Evolutionary conservation across 306 rosid genomes (phyloP).

Genomic region (Cyclanthera cordifolia): DNA sequence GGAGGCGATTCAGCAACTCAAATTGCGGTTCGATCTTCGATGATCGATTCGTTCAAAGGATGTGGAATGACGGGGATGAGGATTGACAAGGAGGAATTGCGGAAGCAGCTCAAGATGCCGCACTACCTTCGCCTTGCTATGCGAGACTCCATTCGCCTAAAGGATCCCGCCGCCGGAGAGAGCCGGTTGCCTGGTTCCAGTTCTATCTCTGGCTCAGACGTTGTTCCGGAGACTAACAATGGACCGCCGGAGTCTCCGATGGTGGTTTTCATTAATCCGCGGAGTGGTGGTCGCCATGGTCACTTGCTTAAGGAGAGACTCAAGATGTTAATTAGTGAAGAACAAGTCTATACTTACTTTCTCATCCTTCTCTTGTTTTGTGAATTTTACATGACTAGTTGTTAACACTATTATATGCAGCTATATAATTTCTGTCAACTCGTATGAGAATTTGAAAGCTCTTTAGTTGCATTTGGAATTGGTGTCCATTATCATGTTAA

Average conservation of each 20-base stretch:
- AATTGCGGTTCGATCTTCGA: conserved; percentile 38
- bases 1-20: conserved; percentile 28
- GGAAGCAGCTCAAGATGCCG: conserved; percentile 59
- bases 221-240: conserved; percentile 11
- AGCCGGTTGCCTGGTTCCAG: conserved; percentile 22
- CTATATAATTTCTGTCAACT: too few relatives aligned
- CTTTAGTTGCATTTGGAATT: too few relatives aligned
- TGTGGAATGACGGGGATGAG: conserved; percentile 58
- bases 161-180: conserved; percentile 61
- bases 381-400: neutral
- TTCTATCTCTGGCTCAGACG: neutral
- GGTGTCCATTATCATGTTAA: too few relatives aligned
- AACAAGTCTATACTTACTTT: conserved; percentile 46
- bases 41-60: conserved; percentile 50
- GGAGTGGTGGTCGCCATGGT: conserved; percentile 85
- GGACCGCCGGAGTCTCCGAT: conserved; percentile 44
- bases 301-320: conserved; percentile 72
- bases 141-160: conserved; percentile 64
- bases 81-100: conserved; percentile 67
- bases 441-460: too few relatives aligned
- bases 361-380: neutral
- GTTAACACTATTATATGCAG: too few relatives aligned
- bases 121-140: conserved; percentile 69
- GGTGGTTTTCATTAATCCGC: conserved; percentile 71
- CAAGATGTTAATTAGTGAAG: conserved; percentile 64